These are phyloP conservation scores for Stephanodiscus minutulus DNA, from an alignment of 108 stramenopile species.

Conservation along the genomic window DNA sequence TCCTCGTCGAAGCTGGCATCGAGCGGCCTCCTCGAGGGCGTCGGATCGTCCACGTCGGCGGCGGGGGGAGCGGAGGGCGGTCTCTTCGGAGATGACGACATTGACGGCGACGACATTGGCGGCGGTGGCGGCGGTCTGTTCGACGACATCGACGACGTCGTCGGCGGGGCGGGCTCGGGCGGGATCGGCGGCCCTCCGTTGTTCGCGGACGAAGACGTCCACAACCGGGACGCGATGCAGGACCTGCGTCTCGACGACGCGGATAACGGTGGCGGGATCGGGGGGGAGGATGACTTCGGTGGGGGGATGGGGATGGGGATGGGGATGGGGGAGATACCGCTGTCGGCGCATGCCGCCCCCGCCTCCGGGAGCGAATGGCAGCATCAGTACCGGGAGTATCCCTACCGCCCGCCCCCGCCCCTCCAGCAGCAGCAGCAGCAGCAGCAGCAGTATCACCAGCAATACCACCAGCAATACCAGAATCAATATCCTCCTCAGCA, in stretches of 20 bases:
- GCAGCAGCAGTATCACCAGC: constrained; percentile 16
- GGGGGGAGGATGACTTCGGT: neutral
- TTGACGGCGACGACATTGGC: neutral
- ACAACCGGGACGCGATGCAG: constrained; percentile 27
- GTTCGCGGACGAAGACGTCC: neutral
- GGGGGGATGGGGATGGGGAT: constrained; percentile 27
- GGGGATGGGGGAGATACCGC: constrained; percentile 33
- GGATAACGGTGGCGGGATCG: neutral
- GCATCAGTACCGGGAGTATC: constrained; percentile 4
- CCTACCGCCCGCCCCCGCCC: constrained; percentile 9
- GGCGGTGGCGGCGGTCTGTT: constrained; percentile 58
- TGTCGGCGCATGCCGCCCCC: constrained; percentile 9
- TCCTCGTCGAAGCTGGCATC: constrained; percentile 8
- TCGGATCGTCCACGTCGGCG: neutral
- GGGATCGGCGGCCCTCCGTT: constrained; percentile 10
- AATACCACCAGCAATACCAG: constrained; percentile 38
- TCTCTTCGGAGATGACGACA: constrained; percentile 29
- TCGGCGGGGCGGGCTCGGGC: constrained; percentile 18
- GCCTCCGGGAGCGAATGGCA: neutral
- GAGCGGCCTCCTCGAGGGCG: constrained; percentile 32
- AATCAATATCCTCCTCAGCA: constrained; percentile 1
- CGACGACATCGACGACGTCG: constrained; percentile 56
- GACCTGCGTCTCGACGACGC: constrained; percentile 18
- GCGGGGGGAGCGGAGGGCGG: constrained; percentile 43
- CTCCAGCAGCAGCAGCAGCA: neutral